These are phyloP conservation scores for Coprinopsis marcescibilis DNA, from an alignment of 768 basidiomycete genomes.

Conservation along the genomic window DNA sequence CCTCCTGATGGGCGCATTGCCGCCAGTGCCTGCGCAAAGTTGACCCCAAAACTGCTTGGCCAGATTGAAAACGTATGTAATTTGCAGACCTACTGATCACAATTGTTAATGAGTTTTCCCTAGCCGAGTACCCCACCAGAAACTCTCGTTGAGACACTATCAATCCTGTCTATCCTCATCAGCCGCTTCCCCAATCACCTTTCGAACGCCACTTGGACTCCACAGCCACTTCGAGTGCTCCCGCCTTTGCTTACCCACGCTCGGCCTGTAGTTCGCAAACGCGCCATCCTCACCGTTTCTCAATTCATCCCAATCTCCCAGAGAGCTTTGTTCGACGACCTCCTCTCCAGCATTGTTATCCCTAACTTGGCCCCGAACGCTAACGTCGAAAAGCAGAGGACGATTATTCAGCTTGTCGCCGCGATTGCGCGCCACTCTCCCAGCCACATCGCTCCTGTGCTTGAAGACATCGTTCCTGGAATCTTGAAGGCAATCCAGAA, in stretches of 20 bases:
- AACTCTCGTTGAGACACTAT: slow-evolving; percentile 75
- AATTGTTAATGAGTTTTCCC: slow-evolving; percentile 13
- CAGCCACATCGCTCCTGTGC: slow-evolving; percentile 52
- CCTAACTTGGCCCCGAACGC: slow-evolving; percentile 51
- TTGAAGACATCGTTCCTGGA: slow-evolving; percentile 62
- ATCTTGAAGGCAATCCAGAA: slow-evolving; percentile 62
- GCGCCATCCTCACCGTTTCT: slow-evolving; percentile 80
- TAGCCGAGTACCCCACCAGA: slow-evolving; percentile 71
- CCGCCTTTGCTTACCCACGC: slow-evolving; percentile 69
- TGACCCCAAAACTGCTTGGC: slow-evolving; percentile 75
- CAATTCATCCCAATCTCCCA: slow-evolving; percentile 77
- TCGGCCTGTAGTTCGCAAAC: slow-evolving; percentile 86
- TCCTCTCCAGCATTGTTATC: slow-evolving; percentile 54
- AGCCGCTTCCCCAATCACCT: slow-evolving; percentile 75
- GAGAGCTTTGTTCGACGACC: slow-evolving; percentile 51
- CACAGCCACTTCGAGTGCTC: slow-evolving; percentile 60
- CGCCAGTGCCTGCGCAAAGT: slow-evolving; percentile 71
- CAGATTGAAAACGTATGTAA: slow-evolving; percentile 69
- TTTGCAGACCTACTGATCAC: background rate
- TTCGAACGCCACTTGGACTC: slow-evolving; percentile 42
- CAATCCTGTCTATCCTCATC: slow-evolving; percentile 84
- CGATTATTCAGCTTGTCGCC: slow-evolving; percentile 73
- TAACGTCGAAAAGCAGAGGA: slow-evolving; percentile 64
- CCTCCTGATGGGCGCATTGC: slow-evolving; percentile 79
- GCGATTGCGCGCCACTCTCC: slow-evolving; percentile 76